Percentiles rank a stretch among this genome's conserved stretches.
Evolutionary conservation across 116 monocot genomes (phyloP).

Genomic region (Cymodocea nodosa): DNA sequence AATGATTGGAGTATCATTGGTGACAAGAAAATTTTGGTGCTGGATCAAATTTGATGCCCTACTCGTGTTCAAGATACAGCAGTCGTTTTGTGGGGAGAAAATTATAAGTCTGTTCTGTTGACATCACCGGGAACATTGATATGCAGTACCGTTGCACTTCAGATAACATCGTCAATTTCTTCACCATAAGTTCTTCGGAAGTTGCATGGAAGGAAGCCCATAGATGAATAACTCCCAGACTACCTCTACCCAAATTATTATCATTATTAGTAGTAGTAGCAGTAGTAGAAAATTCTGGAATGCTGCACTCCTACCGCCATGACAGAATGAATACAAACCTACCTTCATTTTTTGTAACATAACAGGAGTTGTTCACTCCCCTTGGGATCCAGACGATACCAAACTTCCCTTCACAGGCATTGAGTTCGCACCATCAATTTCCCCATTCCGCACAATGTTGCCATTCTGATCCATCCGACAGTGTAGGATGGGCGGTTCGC

Average conservation of each 20-base stretch:
- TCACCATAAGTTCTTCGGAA: too few relatives aligned
- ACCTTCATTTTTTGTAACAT: background rate
- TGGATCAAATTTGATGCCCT: too few relatives aligned
- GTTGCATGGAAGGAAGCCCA: background rate
- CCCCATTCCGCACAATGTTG: conserved; percentile 14
- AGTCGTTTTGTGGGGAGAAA: too few relatives aligned
- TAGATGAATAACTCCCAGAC: background rate
- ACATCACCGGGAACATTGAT: too few relatives aligned
- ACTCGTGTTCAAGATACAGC: too few relatives aligned
- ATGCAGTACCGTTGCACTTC: too few relatives aligned
- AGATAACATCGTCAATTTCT: too few relatives aligned
- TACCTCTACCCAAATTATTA: background rate
- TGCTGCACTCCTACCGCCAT: background rate
- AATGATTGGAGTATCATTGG: too few relatives aligned
- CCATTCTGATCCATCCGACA: conserved; percentile 27
- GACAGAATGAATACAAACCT: background rate
- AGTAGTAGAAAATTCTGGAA: background rate
- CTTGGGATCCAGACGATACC: conserved; percentile 10
- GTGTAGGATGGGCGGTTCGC: conserved; percentile 26
- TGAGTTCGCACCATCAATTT: conserved; percentile 15
- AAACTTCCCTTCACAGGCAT: conserved; percentile 14
- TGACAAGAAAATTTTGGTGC: too few relatives aligned
- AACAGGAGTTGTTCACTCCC: background rate
- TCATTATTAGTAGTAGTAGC: too few relatives aligned
- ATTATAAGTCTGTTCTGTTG: too few relatives aligned